phyloP scores from a whole-genome alignment of 129 eudicot genomes.

The Centrapalus pauciflorus region DNA sequence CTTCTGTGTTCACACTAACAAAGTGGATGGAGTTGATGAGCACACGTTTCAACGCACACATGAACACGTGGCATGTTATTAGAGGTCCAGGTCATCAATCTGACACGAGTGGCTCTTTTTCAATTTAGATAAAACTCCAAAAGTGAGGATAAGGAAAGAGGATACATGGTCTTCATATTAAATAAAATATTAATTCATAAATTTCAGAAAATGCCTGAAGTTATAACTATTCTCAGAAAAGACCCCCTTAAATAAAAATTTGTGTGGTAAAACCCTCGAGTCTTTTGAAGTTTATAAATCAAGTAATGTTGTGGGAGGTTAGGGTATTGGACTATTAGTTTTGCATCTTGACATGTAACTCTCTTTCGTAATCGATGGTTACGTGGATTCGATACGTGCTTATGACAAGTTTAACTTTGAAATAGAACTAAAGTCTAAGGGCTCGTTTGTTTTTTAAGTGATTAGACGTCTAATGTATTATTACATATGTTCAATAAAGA shows the following conservation, averaged over 20 bases:
- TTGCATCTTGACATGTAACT: not conserved
- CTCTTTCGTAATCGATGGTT: too few relatives aligned
- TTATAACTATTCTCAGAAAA: not conserved
- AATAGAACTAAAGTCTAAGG: too few relatives aligned
- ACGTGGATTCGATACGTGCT: too few relatives aligned
- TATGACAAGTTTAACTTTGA: too few relatives aligned
- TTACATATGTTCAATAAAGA: too few relatives aligned
- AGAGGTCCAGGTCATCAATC: conserved; percentile 25
- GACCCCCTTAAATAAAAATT: not conserved
- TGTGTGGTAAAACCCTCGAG: not conserved
- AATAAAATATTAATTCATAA: not conserved
- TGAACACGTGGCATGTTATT: conserved; percentile 9
- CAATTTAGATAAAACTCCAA: conserved; percentile 24
- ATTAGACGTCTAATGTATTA: too few relatives aligned
- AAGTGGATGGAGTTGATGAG: conserved; percentile 26
- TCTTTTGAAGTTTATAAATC: not conserved
- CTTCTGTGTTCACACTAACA: conserved; percentile 19
- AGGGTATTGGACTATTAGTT: not conserved
- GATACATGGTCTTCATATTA: conserved; percentile 8
- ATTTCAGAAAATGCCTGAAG: not conserved
- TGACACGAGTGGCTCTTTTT: conserved; percentile 37
- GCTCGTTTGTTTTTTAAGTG: too few relatives aligned
- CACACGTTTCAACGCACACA: conserved; percentile 19
- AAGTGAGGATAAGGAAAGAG: conserved; percentile 28
- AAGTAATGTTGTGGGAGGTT: not conserved